Base-by-base conservation (phyloP, 2,329 filamentous ascomycete species). In the Domatiomyces catenatus region DNA sequence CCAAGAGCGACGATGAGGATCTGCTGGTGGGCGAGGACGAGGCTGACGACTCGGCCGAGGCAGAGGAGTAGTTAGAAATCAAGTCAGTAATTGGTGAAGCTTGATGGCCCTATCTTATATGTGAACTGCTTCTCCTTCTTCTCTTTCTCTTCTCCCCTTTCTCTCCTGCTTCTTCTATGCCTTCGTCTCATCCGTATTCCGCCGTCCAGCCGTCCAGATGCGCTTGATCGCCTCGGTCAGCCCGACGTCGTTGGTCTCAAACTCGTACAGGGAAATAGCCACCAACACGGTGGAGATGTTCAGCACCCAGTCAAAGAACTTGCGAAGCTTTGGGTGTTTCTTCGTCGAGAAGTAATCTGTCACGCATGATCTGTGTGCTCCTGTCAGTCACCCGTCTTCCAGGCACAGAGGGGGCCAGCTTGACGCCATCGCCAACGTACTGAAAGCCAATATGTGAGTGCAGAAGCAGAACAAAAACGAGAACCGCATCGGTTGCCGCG, bases 221-320 rank as follows among this genome's bases (percentile, higher is more conserved):
- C 84, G 79, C 76, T 84, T 87, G 59, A 95, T 75, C 28, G 82
- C 83, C 75, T 94, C 90, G 7, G 88, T 94, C 53, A 98, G 68
- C 58, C 92, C 92, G 48, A 98, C 87, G 60, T 98, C 92, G 65
- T 95, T 96, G 28, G 92, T 98, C 81, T 98, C 92, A 63, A 96
- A 96, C 70, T 96, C 90, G 71, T 98, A 98, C 63, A 96, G 76
- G 52, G 89, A 89, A 58, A 94, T 76, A 48, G 85, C 88, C 56
- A 89, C 86, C 48, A 86, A 72, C 52, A 90, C 74, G 8, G 93
- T 95, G 53, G 79, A 81, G 45, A 75, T 70, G 63, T 89, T 88
- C 56, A 96, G 78, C 39, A 75, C 72, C 88, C 88, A 96, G 67
- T 77, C 79, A 65, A 81, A 75, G n/a, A 73, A 50, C 64, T 78